These are phyloP conservation scores for Waitea zeae DNA, from an alignment of 1,284 basidiomycete species.

Conservation along the genomic window DNA sequence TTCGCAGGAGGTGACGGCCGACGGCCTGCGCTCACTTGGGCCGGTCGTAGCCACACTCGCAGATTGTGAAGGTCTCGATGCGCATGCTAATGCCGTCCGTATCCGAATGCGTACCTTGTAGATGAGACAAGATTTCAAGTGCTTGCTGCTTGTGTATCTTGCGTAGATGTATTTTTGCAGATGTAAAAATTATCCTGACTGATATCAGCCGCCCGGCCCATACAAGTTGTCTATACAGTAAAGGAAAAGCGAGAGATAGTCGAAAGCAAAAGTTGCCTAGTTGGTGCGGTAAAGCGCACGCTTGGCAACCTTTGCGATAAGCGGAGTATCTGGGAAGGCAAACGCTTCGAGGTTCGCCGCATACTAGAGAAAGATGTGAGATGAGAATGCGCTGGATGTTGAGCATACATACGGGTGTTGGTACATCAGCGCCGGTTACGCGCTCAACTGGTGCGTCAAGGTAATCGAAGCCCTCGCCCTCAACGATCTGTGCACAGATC, in stretches of 20 bases:
- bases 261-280: too few species aligned
- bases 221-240: too few species aligned
- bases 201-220: too few species aligned
- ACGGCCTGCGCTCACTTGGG: conserved; percentile 68
- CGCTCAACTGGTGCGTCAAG: conserved; percentile 97
- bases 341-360: conserved; percentile 77
- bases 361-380: conserved; percentile 36
- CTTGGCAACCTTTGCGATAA: conserved; percentile 85
- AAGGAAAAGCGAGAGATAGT: too few species aligned
- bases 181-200: too few species aligned
- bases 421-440: conserved; percentile 92
- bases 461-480: conserved; percentile 93
- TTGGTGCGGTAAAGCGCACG: conserved; percentile 79
- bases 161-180: too few species aligned
- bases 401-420: conserved; percentile 66
- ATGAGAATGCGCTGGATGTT: neutral
- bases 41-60: conserved; percentile 85
- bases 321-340: conserved; percentile 79
- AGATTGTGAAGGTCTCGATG: conserved; percentile 88
- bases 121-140: conserved; percentile 2
- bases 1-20: conserved; percentile 75
- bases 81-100: conserved; percentile 82
- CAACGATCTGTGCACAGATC: conserved; percentile 91
- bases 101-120: conserved; percentile 31
- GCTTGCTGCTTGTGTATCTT: too few species aligned